Conservation (phyloP, 805 yeast species). For the Zygoascus bituminiphila region DNA sequence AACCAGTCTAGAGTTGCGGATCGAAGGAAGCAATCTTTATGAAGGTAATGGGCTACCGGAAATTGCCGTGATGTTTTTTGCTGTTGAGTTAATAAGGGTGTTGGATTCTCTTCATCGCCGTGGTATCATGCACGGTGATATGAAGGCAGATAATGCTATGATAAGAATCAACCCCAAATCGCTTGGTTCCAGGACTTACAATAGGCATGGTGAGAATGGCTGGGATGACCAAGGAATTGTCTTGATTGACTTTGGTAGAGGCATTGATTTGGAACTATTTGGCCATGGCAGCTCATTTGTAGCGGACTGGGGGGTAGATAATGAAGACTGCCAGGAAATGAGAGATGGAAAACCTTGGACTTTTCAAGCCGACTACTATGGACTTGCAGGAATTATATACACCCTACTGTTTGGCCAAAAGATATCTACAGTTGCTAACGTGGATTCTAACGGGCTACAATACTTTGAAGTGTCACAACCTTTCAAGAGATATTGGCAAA, state of each 20-base stretch:
- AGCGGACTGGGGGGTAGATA: conserved; percentile 52
- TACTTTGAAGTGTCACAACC: conserved; percentile 34
- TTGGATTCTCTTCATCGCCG: conserved; percentile 54
- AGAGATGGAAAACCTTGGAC: conserved; percentile 55
- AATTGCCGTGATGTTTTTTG: conserved; percentile 48
- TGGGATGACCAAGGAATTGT: conserved; percentile 50
- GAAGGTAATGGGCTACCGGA: conserved; percentile 43
- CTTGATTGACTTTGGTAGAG: conserved; percentile 74
- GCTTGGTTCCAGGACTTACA: conserved; percentile 22
- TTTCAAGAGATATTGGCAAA: conserved; percentile 71
- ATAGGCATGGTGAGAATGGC: conserved; percentile 32
- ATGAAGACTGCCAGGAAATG: conserved; percentile 70
- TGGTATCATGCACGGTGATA: conserved; percentile 74
- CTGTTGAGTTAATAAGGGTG: conserved; percentile 54
- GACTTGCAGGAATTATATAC: conserved; percentile 68
- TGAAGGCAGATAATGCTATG: conserved; percentile 85
- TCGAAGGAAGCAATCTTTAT: conserved; percentile 51
- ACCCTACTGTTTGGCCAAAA: conserved; percentile 62
- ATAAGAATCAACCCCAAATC: conserved; percentile 37
- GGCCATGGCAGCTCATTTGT: conserved; percentile 44
- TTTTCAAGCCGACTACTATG: conserved; percentile 76
- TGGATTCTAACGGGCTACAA: conserved; percentile 14
- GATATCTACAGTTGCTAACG: conserved; percentile 37
- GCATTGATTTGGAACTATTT: conserved; percentile 60
- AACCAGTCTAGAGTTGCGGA: conserved; percentile 38